Conservation (phyloP, 129 eudicot genomes). For the Helichrysum umbraculigerum region DNA sequence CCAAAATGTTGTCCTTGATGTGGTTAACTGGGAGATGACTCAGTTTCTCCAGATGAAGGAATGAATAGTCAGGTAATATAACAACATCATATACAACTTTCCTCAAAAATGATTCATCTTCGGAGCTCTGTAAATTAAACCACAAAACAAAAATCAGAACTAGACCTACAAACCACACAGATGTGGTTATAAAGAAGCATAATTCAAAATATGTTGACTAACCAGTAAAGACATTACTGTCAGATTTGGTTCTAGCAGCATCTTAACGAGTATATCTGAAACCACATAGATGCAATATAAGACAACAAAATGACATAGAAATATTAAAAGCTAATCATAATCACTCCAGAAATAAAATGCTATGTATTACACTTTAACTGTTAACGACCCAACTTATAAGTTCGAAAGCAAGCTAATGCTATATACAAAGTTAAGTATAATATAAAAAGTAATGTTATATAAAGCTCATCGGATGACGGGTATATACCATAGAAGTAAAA, state of each 20-base stretch:
- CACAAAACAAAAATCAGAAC: constrained; percentile 1
- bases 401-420: not conserved
- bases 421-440: not conserved
- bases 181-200: not conserved
- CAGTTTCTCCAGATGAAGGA: constrained; percentile 51
- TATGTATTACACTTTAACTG: not conserved
- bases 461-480: not conserved
- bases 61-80: constrained; percentile 64
- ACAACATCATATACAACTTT: constrained; percentile 62
- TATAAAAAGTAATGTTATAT: not conserved
- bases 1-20: constrained; percentile 41
- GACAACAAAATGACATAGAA: not conserved
- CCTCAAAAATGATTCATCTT: constrained; percentile 51
- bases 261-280: constrained; percentile 62
- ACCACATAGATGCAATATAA: constrained; percentile 21
- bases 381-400: not conserved
- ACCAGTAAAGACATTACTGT: constrained; percentile 60
- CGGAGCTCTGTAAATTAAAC: constrained; percentile 53
- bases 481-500: constrained; percentile 52
- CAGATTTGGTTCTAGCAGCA: constrained; percentile 58
- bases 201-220: constrained; percentile 25
- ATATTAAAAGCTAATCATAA: not conserved
- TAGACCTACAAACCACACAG: not conserved
- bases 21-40: constrained; percentile 44
- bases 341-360: not conserved